These are phyloP conservation scores for Saitozyma podzolica DNA, from an alignment of 768 basidiomycete genomes.

Conservation along the genomic window DNA sequence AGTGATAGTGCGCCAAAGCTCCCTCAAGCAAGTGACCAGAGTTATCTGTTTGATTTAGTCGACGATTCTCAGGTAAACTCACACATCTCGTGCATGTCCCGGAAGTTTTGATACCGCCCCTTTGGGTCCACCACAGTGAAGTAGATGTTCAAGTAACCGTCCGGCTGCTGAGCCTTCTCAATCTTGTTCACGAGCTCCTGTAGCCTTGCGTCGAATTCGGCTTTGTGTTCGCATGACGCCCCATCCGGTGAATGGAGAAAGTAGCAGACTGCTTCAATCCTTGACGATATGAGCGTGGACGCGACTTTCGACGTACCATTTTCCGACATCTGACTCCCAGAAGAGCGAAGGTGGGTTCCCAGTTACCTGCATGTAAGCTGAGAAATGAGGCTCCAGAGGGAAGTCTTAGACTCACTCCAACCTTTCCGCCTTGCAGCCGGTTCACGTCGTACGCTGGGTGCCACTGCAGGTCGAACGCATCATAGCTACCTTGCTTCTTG, in stretches of 20 bases:
- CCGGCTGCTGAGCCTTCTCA: constrained; percentile 35
- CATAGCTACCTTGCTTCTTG: constrained; percentile 33
- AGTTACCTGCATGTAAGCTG: constrained; percentile 5
- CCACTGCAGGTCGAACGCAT: constrained; percentile 33
- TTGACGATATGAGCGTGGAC: constrained; percentile 1
- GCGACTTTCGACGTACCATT: constrained; percentile 20
- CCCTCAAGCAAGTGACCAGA: constrained; percentile 37
- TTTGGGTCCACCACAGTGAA: constrained; percentile 32
- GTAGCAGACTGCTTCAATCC: constrained; percentile 36
- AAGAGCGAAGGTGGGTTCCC: constrained; percentile 31
- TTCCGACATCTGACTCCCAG: constrained; percentile 39
- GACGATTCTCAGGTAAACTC: constrained; percentile 9
- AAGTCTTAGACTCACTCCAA: constrained; percentile 14
- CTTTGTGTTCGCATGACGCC: constrained; percentile 7
- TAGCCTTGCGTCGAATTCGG: constrained; percentile 18
- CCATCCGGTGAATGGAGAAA: constrained; percentile 26
- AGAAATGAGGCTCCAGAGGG: neutral
- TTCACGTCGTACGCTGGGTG: constrained; percentile 32
- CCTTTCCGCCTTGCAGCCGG: constrained; percentile 14
- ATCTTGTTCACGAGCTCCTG: constrained; percentile 33
- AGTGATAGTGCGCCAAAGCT: constrained; percentile 30
- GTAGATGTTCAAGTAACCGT: constrained; percentile 37
- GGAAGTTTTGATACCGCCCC: constrained; percentile 32
- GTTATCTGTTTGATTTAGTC: constrained; percentile 21
- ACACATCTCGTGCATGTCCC: constrained; percentile 42